Base-by-base conservation (phyloP, 1,139 yeast genomes). In the Lodderomyces parapsilosis region DNA sequence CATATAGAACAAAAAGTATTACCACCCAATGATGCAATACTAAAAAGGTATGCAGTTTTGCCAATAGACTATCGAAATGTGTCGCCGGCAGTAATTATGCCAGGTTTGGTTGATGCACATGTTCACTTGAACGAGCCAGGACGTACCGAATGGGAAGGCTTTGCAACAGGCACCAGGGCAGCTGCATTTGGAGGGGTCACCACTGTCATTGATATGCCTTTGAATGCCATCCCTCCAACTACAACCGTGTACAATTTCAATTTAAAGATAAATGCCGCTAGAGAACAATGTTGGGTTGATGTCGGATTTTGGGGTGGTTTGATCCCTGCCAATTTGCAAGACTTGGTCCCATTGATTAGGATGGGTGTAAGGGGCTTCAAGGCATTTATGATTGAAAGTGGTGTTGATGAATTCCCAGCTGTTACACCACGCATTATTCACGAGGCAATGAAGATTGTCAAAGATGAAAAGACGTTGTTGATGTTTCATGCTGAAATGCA, bases 301-400 rank as follows among this genome's bases (percentile, higher is more conserved):
- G 90, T 87, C 10, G 97, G 90, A 0, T 90, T 91, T 62, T 91
- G 97, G 97, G 98, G 97, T 43, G 98, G 97, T 0, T 68, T 90
- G 50, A 78, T 91, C 31, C 98, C 97, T 4, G 76, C 74, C 45
- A 91, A 91, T 61, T 60, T 83, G 45, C 66, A 75, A 10, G 82
- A 87, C 51, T 71, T 90, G 51, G 69, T 76, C 19, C 96, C 96
- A 0, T 73, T 91, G 52, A 82, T 89, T 46, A 65, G 80, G 45
- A 83, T 87, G 56, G 97, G 97, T 37, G 96, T 90, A 2, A 74
- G 96, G 43, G 97, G 97, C 0, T 90, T 90, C 68, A 90, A 90
- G 60, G 93, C 96, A 28, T 91, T 91, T 56, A 67, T 90, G 68
- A 88, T 90, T 55, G 96, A 89, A 51, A 83, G 93, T 43, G 97